These are phyloP conservation scores for Schizonepeta tenuifolia DNA, from an alignment of 257 asterid species.

Conservation along the genomic window DNA sequence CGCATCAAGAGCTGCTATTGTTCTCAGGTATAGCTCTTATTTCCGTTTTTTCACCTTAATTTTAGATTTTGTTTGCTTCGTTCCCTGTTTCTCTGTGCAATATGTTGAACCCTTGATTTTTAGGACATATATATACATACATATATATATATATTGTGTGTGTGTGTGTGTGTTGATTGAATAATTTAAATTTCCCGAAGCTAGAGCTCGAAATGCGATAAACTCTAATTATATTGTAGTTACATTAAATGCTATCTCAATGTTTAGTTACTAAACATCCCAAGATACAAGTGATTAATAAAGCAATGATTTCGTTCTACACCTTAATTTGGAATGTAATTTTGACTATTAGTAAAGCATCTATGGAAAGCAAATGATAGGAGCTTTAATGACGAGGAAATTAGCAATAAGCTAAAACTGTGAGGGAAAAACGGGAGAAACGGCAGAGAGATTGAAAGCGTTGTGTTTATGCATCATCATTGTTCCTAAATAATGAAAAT, in stretches of 20 bases:
- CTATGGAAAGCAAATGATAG: not conserved
- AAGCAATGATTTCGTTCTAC: not conserved
- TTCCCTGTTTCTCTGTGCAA: not conserved
- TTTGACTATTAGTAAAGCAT: not conserved
- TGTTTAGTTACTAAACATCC: no score
- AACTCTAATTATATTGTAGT: no score
- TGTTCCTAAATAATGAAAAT: not conserved
- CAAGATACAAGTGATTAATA: no score
- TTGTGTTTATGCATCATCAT: not conserved
- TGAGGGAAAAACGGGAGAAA: not conserved
- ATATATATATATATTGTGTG: no score
- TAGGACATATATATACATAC: constrained; percentile 24
- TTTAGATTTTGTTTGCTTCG: not conserved
- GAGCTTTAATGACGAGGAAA: not conserved
- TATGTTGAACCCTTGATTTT: not conserved
- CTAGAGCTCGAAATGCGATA: not conserved
- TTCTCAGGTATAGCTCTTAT: constrained; percentile 38
- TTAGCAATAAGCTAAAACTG: not conserved
- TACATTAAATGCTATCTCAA: no score
- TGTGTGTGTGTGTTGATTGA: not conserved
- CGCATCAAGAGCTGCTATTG: constrained; percentile 41
- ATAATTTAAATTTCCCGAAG: not conserved
- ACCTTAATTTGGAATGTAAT: no score
- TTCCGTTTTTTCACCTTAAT: not conserved
- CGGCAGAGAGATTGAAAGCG: not conserved